phyloP scores from a whole-genome alignment of 1,139 yeast species.

The Lodderomyces orthopsilosis region DNA sequence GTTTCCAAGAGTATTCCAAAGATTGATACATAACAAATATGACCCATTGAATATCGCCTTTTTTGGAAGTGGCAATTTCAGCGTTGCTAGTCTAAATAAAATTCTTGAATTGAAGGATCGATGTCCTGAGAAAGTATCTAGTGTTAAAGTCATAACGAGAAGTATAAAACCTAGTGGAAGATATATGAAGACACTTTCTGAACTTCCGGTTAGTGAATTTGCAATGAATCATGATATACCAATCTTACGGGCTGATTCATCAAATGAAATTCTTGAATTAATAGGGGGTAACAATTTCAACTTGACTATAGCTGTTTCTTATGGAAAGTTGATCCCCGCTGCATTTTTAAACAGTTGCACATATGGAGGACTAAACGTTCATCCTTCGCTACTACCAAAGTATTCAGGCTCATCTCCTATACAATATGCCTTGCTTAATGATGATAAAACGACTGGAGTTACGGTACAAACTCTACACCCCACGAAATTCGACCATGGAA shows the following conservation, averaged over 20 bases:
- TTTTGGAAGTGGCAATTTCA: slow-evolving; percentile 81
- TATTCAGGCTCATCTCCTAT: slow-evolving; percentile 91
- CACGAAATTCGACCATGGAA: slow-evolving; percentile 77
- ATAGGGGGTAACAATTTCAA: slow-evolving; percentile 36
- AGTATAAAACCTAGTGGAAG: slow-evolving; percentile 73
- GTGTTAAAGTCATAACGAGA: slow-evolving; percentile 57
- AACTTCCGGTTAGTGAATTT: slow-evolving; percentile 54
- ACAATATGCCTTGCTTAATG: slow-evolving; percentile 71
- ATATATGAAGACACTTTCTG: slow-evolving; percentile 43
- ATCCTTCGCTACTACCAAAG: slow-evolving; percentile 83
- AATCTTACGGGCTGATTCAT: slow-evolving; percentile 58
- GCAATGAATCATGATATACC: slow-evolving; percentile 33
- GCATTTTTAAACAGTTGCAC: slow-evolving; percentile 45
- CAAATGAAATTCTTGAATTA: slow-evolving; percentile 46
- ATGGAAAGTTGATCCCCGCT: slow-evolving; percentile 75
- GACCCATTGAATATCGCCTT: slow-evolving; percentile 45
- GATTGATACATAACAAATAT: background rate
- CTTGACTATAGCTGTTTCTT: slow-evolving; percentile 84
- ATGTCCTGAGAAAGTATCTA: slow-evolving; percentile 30
- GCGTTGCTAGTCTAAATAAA: slow-evolving; percentile 54
- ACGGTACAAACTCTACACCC: slow-evolving; percentile 91
- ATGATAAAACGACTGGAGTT: slow-evolving; percentile 70
- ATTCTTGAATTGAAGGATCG: slow-evolving; percentile 35
- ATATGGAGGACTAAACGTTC: slow-evolving; percentile 82
- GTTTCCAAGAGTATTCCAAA: slow-evolving; percentile 1